Conservation (phyloP, 1,284 basidiomycete species). For the Ustilago cynodontis region DNA sequence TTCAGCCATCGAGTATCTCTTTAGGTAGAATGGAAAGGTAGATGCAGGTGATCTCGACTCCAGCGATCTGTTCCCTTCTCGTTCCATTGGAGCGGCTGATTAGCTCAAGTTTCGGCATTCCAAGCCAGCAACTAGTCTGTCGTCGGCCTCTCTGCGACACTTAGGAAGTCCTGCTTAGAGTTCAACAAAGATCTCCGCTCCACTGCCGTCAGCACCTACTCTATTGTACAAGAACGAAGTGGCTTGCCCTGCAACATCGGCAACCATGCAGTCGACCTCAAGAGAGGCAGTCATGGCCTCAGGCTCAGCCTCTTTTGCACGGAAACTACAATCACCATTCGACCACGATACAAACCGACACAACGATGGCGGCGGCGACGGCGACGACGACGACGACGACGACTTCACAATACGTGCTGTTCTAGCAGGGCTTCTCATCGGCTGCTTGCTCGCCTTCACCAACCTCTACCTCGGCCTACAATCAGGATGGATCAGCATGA, state of each 20-base stretch:
- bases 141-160: neutral
- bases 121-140: neutral
- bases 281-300: neutral
- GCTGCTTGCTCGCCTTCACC: conserved; percentile 81
- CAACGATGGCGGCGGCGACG: too few relatives aligned
- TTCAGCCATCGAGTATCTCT: too few relatives aligned
- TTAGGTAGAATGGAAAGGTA: too few relatives aligned
- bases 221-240: neutral
- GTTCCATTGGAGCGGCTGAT: too few relatives aligned
- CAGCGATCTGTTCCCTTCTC: too few relatives aligned
- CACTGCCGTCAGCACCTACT: too few relatives aligned
- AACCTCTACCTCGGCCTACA: conserved; percentile 83
- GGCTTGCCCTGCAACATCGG: too few relatives aligned
- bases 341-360: neutral
- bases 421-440: conserved; percentile 76
- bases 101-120: too few relatives aligned
- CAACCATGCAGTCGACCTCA: conserved; percentile 17
- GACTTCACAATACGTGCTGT: conserved; percentile 72
- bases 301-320: neutral
- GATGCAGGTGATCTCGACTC: too few relatives aligned
- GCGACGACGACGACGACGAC: conserved; percentile 8
- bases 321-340: neutral
- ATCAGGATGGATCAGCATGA: conserved; percentile 85
- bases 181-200: too few relatives aligned
- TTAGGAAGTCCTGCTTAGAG: too few relatives aligned